A percentile compares a stretch with the other conserved stretches of the same genome.
These are phyloP conservation scores for Handroanthus guayacan DNA, from an alignment of 257 asterid genomes.

Conservation along the genomic window DNA sequence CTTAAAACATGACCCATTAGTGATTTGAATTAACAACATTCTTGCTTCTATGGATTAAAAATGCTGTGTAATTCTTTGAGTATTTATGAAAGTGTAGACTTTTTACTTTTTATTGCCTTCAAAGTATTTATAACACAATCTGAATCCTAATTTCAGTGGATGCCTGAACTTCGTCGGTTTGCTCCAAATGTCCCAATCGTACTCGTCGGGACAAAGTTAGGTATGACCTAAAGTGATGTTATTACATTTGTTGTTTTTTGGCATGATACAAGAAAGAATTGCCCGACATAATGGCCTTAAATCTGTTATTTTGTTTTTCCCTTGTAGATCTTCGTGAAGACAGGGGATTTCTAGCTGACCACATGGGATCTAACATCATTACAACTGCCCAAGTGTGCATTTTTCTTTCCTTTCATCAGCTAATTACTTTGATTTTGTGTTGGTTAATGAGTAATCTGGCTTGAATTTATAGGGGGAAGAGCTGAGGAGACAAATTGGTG, in stretches of 20 bases:
- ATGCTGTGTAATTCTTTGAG: background rate
- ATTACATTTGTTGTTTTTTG: background rate
- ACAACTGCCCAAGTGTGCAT: conserved; percentile 80
- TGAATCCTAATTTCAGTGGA: conserved; percentile 72
- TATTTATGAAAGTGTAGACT: background rate
- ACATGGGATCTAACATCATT: conserved; percentile 72
- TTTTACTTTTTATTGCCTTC: background rate
- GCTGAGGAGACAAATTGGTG: conserved; percentile 93
- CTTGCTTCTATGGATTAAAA: too few species aligned
- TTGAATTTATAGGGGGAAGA: conserved; percentile 79
- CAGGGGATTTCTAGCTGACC: conserved; percentile 74
- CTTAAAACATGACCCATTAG: too few species aligned
- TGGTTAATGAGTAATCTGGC: background rate
- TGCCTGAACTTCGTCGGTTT: conserved; percentile 98
- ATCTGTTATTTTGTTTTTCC: background rate
- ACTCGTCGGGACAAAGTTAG: conserved; percentile 92
- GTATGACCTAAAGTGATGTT: conserved; percentile 44
- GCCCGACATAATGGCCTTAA: background rate
- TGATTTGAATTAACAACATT: background rate
- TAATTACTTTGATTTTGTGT: background rate
- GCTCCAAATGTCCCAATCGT: conserved; percentile 96
- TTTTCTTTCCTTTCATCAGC: background rate
- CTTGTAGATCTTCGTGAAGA: conserved; percentile 82
- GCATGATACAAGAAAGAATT: background rate
- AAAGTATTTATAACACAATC: background rate